Evolutionary conservation across 192 early-diverging fungal species (phyloP), one percentile per base, ranked within the genome.

Genomic region (Diversispora eburnea): DNA sequence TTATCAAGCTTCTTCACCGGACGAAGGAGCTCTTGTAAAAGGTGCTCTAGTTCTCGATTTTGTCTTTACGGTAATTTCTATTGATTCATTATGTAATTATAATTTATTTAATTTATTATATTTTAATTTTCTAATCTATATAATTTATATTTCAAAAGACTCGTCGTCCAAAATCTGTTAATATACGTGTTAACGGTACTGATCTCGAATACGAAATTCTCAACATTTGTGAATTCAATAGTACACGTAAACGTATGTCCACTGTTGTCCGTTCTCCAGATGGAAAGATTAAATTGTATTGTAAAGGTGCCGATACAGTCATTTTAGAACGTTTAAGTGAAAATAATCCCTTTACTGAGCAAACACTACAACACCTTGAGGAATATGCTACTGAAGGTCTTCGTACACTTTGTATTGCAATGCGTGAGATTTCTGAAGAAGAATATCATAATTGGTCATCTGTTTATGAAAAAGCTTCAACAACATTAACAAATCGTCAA

Each of bases 141-240:
- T 33, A 33, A 33, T 33, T 33, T 54, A 17, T 54, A 54, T 54
- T 54, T 13, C n/a, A 54, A 10, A 12, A 81, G 51, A 87, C 86
- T 3, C 86, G 88, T 49, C 75, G 88, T 58, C 88, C 88, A 12
- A 84, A 85, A 48, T 82, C 84, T 15, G 84, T 89, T 61, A 88
- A 80, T 51, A 80, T 85, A 51, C 71, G 47, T 8, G 80, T 83
- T 49, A 79, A 78, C 55, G 78, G 76, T 12, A 15, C 65, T 19
- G 85, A 86, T 42, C 39, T 74, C 47, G 94, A 97, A 76, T 98
- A 89, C 76, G 93, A 97, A 81, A 88, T 99, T 46, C 82, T 99
- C 20, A 94, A 95, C 71, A 91, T 98, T 74, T 95, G 94, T 81
- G 98, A 99, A 84, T 99, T 99, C 86, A 97, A 99, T 80, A 95